Percentiles rank a stretch among this genome's conserved stretches.
phyloP scores from a whole-genome alignment of 768 basidiomycete species.

The Dictyophora rubrovolvata region DNA sequence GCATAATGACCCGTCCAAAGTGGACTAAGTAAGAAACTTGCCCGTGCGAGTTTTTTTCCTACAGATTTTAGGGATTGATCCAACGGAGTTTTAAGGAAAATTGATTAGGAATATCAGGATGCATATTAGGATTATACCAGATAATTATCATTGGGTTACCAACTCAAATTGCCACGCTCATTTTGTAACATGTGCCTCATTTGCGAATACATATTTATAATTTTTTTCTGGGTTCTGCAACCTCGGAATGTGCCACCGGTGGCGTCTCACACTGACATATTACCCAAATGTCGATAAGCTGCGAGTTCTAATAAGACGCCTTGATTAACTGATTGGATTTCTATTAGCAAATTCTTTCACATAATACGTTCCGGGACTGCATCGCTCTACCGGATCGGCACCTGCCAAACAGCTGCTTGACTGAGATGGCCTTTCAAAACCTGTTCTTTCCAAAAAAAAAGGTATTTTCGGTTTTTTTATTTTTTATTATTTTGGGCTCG shows the following conservation, averaged over 20 bases:
- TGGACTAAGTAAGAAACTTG: neutral
- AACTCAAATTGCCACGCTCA: neutral
- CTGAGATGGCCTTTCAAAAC: neutral
- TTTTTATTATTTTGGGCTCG: neutral
- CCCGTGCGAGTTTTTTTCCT: neutral
- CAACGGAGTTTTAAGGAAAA: neutral
- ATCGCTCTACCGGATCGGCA: neutral
- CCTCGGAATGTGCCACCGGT: neutral
- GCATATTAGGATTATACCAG: neutral
- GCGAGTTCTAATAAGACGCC: neutral
- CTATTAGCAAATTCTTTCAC: neutral
- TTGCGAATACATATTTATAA: neutral
- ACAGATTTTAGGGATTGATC: neutral
- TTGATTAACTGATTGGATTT: neutral
- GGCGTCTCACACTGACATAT: neutral
- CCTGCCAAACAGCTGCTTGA: neutral
- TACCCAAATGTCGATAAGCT: neutral
- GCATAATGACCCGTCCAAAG: slow-evolving; percentile 8
- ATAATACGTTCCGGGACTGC: neutral
- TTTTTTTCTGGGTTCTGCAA: neutral
- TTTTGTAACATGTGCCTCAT: neutral
- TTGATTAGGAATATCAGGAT: neutral
- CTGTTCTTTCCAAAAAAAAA: neutral
- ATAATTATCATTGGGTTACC: neutral
- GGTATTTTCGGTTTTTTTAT: neutral